A percentile compares a stretch with the other conserved stretches of the same genome.
These are phyloP conservation scores for Ophiostoma perfectum DNA, from an alignment of 2,329 filamentous ascomycete genomes.

Conservation along the genomic window DNA sequence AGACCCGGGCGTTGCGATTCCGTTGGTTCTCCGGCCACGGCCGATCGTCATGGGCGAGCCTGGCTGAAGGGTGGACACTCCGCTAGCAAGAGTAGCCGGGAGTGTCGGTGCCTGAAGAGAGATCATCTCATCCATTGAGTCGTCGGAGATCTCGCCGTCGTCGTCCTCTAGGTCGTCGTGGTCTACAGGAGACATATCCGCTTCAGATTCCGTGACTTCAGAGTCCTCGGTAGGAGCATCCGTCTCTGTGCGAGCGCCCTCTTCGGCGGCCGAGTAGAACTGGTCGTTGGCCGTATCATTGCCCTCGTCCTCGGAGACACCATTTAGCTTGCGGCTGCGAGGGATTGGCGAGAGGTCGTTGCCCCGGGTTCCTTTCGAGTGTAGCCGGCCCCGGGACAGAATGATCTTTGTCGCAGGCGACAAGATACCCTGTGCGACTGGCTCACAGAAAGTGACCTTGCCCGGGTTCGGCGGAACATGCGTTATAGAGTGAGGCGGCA, in stretches of 20 bases:
- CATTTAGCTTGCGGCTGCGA: slow-evolving; percentile 51
- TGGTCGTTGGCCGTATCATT: slow-evolving; percentile 85
- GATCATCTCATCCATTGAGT: slow-evolving; percentile 90
- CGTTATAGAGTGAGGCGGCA: slow-evolving; percentile 80
- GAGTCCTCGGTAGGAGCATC: slow-evolving; percentile 42
- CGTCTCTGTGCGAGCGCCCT: slow-evolving; percentile 57
- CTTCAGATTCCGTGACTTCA: slow-evolving; percentile 46
- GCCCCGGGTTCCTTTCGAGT: slow-evolving; percentile 40
- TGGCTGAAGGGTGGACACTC: slow-evolving; percentile 71
- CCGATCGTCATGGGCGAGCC: slow-evolving; percentile 74
- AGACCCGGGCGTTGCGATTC: slow-evolving; percentile 75
- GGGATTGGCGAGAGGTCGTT: slow-evolving; percentile 39
- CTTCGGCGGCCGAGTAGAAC: slow-evolving; percentile 88
- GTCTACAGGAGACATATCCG: slow-evolving; percentile 57
- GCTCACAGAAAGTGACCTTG: slow-evolving; percentile 88
- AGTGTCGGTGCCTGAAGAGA: slow-evolving; percentile 76
- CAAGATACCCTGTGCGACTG: slow-evolving; percentile 81
- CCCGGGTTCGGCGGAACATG: slow-evolving; percentile 79
- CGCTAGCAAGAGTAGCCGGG: slow-evolving; percentile 69
- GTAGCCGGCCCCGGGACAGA: slow-evolving; percentile 59
- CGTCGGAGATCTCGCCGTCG: slow-evolving; percentile 73
- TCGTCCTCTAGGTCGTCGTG: slow-evolving; percentile 73
- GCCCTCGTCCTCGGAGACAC: slow-evolving; percentile 52
- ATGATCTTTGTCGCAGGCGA: slow-evolving; percentile 76
- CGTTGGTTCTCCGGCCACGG: slow-evolving; percentile 60